These are phyloP conservation scores for Cryphonectria nitschkei DNA, from an alignment of 2,329 filamentous ascomycete species.

Conservation along the genomic window DNA sequence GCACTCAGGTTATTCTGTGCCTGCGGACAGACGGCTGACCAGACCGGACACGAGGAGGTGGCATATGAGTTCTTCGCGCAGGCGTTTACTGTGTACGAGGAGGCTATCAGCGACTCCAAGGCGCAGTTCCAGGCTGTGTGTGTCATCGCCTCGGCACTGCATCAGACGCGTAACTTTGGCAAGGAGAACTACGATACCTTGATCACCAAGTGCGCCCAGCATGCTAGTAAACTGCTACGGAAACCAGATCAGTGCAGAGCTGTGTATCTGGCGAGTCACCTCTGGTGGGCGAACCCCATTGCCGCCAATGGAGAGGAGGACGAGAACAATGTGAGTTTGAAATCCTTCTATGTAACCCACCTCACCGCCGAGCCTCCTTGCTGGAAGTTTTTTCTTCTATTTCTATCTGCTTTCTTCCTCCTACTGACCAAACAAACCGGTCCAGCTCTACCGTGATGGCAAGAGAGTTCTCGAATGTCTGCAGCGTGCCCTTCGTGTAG, in stretches of 20 bases:
- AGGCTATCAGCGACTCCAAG: constrained; percentile 91
- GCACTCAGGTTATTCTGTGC: constrained; percentile 87
- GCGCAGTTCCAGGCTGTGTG: constrained; percentile 98
- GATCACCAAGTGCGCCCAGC: constrained; percentile 95
- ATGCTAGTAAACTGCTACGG: constrained; percentile 94
- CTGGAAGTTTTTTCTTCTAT: not conserved
- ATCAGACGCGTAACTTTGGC: constrained; percentile 86
- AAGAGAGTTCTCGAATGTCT: constrained; percentile 96
- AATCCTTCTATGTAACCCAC: constrained; percentile 30
- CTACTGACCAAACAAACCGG: constrained; percentile 17
- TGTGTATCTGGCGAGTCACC: constrained; percentile 92
- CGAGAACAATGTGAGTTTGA: constrained; percentile 67
- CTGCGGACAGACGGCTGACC: constrained; percentile 90
- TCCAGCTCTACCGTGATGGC: constrained; percentile 89
- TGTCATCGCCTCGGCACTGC: constrained; percentile 85
- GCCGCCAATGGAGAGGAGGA: constrained; percentile 78
- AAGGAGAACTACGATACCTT: constrained; percentile 98
- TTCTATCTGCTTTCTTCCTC: too few relatives aligned
- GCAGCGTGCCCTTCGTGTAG: constrained; percentile 91
- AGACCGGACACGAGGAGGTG: constrained; percentile 90
- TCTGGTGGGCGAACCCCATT: constrained; percentile 96
- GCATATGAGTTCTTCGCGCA: constrained; percentile 98
- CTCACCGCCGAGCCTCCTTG: not conserved
- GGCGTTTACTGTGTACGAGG: constrained; percentile 97
- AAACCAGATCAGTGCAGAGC: constrained; percentile 98